Evolutionary conservation across 768 basidiomycete genomes (phyloP).

Genomic region (Amanita pallidorosea): DNA sequence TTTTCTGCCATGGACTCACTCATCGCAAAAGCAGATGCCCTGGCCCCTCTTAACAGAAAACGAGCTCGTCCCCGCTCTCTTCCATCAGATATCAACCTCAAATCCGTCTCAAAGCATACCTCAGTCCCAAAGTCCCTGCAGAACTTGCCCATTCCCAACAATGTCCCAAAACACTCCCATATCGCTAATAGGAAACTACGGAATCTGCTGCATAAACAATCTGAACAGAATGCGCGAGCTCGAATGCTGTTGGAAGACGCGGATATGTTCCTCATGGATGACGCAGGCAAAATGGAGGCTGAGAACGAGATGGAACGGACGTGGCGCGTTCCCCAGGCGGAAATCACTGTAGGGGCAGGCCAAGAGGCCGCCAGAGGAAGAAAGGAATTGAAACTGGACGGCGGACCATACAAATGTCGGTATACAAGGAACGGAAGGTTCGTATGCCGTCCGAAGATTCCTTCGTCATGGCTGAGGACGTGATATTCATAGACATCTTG

Average conservation of each 20-base stretch:
- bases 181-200: constrained; percentile 71
- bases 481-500: constrained; percentile 53
- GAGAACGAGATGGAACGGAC: constrained; percentile 81
- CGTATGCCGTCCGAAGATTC: too few species aligned
- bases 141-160: constrained; percentile 32
- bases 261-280: constrained; percentile 49
- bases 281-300: constrained; percentile 61
- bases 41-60: constrained; percentile 36
- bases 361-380: constrained; percentile 68
- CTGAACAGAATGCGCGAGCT: constrained; percentile 49
- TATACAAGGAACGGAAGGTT: constrained; percentile 92
- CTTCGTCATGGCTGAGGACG: background rate
- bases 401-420: constrained; percentile 74
- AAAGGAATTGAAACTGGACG: constrained; percentile 73
- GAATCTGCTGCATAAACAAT: constrained; percentile 52
- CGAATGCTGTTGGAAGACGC: constrained; percentile 59
- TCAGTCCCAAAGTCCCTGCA: constrained; percentile 61
- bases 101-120: constrained; percentile 49
- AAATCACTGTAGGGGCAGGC: constrained; percentile 57
- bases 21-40: constrained; percentile 56
- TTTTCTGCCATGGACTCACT: constrained; percentile 51
- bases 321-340: constrained; percentile 79
- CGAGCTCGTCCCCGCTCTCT: constrained; percentile 14
- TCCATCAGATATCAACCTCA: constrained; percentile 37
- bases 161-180: constrained; percentile 41